Conservation (phyloP, 345 rosid species). For the Euphorbia lathyris region DNA sequence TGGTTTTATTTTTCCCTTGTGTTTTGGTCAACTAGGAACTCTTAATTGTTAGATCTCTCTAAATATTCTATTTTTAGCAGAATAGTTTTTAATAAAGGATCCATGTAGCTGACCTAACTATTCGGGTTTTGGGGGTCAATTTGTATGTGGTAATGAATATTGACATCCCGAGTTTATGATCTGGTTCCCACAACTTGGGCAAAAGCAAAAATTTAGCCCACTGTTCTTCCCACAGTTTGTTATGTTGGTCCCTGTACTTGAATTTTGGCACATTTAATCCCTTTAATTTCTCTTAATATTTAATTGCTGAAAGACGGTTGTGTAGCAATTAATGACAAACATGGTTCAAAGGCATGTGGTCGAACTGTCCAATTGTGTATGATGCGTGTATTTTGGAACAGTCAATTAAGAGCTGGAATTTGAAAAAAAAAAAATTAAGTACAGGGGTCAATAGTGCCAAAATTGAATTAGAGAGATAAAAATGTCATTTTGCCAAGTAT, state of each 20-base stretch:
- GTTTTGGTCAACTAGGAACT: background rate
- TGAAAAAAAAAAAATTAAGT: background rate
- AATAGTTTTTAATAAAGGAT: background rate
- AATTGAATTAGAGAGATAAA: too few relatives aligned
- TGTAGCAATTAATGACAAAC: too few relatives aligned
- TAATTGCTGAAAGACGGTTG: background rate
- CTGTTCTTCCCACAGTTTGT: background rate
- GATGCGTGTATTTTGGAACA: too few relatives aligned
- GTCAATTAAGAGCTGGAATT: background rate
- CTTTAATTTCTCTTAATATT: background rate
- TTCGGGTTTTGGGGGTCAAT: background rate
- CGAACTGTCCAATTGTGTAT: too few relatives aligned
- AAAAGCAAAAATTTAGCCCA: background rate
- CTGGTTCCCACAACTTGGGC: background rate
- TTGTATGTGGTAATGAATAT: background rate
- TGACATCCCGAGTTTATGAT: background rate
- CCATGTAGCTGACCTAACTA: too few relatives aligned
- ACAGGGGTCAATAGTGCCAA: background rate
- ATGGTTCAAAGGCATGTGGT: too few relatives aligned
- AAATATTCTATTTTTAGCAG: background rate
- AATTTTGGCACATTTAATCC: background rate
- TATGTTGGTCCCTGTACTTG: too few relatives aligned
- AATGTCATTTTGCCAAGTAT: too few relatives aligned
- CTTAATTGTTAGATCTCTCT: background rate
- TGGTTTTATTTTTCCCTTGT: background rate